These are phyloP conservation scores for Chrysanthemum makinoi DNA, from an alignment of 129 eudicot species.

Conservation along the genomic window DNA sequence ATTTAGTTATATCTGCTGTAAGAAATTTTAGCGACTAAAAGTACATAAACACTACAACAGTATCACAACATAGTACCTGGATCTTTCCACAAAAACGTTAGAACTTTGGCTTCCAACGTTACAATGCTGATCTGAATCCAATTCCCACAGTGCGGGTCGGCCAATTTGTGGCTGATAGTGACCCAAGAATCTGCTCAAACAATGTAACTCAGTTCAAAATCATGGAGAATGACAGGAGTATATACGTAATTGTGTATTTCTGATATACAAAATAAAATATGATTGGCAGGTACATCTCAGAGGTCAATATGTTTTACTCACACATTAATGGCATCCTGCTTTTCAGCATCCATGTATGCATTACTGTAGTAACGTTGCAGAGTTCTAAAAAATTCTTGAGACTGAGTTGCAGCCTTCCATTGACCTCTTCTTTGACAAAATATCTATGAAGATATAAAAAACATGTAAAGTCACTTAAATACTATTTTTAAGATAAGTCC, in stretches of 20 bases:
- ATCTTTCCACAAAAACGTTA: slow-evolving; percentile 44
- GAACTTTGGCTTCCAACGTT: slow-evolving; percentile 59
- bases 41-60: slow-evolving; percentile 3
- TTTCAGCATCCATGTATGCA: slow-evolving; percentile 97
- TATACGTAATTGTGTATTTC: background rate
- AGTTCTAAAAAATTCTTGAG: slow-evolving; percentile 88
- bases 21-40: background rate
- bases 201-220: background rate
- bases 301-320: slow-evolving; percentile 32
- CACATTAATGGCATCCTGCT: slow-evolving; percentile 98
- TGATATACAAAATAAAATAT: background rate
- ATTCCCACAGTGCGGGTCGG: slow-evolving; percentile 94
- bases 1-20: background rate
- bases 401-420: slow-evolving; percentile 97
- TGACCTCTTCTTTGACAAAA: slow-evolving; percentile 93
- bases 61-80: slow-evolving; percentile 44
- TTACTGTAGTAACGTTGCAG: slow-evolving; percentile 92
- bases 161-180: slow-evolving; percentile 89
- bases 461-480: background rate
- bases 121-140: slow-evolving; percentile 92
- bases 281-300: too few relatives aligned
- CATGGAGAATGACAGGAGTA: background rate
- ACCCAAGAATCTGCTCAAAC: slow-evolving; percentile 78
- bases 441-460: slow-evolving; percentile 44
- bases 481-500: background rate